Evolutionary conservation across 1,284 basidiomycete species (phyloP), one percentile per base, ranked within the genome.

Genomic region (Cryptococcus wingfieldii): DNA sequence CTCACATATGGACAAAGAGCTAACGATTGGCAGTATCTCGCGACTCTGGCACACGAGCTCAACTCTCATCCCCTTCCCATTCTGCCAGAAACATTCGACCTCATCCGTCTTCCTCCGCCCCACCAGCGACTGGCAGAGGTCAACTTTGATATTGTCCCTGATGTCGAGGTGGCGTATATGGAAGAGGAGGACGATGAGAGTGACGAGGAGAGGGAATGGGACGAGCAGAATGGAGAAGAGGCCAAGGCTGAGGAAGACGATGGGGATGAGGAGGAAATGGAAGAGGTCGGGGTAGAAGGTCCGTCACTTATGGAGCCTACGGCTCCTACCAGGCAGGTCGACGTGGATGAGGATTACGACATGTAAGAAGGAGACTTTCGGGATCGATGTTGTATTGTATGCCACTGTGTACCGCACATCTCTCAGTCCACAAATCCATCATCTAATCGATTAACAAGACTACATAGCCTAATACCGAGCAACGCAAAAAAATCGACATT

Each of bases 121-220:
- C 64, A 66, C 53, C 90, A 97, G 42, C 88, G 91, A 54, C 82
- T 98, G 38, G 90, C 91, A 12, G 83, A 89, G 19, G 86, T 96
- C 63, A 90, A 96, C 79, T 98, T 98, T 79, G 86, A 92, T 67
- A 83, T 98, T 65, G 83, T 96, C 0, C 93, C 95, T 8, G 92
- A 91, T 72, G 84, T 86, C 84, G 89, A 14, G 85, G 88, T 19
- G 84, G 48, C 38, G 13, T 51, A 61, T 14, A 37, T 67, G 16
- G 46, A 53, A 7, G 60, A 59, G 5, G 59, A 59, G 4, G 54
- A 59, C 31, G 60, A 59, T 31, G 61, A 62, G 23, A 43, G 18
- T 4, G 51, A 55, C n/a, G 51, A 47, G 34, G 50, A 62, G 46
- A 50, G 53, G 12, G 60, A 56, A 16, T 59, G 56, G 39, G 63